Percentiles rank a stretch among this genome's conserved stretches.
Evolutionary conservation across 2,329 filamentous ascomycete species (phyloP).

Genomic region (Blumeria graminis): DNA sequence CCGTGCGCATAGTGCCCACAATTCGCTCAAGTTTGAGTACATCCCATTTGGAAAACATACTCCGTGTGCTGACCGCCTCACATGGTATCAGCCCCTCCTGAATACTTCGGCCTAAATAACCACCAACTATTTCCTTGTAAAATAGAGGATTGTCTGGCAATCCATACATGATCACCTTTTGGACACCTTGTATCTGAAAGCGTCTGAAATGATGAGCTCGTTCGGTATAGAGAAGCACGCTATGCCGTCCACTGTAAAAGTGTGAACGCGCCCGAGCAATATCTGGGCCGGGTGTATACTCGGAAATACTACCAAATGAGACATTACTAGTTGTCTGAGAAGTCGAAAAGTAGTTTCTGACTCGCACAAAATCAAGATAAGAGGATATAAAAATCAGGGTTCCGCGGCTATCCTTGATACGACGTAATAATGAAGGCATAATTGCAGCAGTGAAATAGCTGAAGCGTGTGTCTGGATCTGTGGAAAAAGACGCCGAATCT

Average conservation of each 20-base stretch:
- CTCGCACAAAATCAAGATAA: slow-evolving; percentile 82
- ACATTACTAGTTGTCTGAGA: slow-evolving; percentile 29
- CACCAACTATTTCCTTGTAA: slow-evolving; percentile 52
- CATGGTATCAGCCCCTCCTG: slow-evolving; percentile 28
- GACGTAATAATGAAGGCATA: slow-evolving; percentile 48
- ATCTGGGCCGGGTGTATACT: slow-evolving; percentile 62
- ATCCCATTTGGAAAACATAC: slow-evolving; percentile 74
- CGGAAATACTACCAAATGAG: slow-evolving; percentile 62
- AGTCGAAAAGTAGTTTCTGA: slow-evolving; percentile 78
- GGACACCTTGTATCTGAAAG: slow-evolving; percentile 61
- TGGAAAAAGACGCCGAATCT: slow-evolving; percentile 40
- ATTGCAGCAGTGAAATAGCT: slow-evolving; percentile 71
- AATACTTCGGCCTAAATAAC: slow-evolving; percentile 36
- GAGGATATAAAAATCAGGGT: slow-evolving; percentile 76
- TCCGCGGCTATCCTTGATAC: slow-evolving; percentile 39
- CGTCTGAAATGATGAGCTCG: slow-evolving; percentile 90
- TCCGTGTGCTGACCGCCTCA: slow-evolving; percentile 33
- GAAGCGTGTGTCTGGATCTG: slow-evolving; percentile 73
- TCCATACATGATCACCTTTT: slow-evolving; percentile 68
- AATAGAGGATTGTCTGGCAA: slow-evolving; percentile 72
- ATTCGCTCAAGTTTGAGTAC: slow-evolving; percentile 69
- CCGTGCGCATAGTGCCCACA: slow-evolving; percentile 57
- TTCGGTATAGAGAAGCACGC: slow-evolving; percentile 73
- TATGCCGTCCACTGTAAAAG: slow-evolving; percentile 63
- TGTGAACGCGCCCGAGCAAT: slow-evolving; percentile 67